Conservation (phyloP, 805 yeast species). For the Kluyveromyces nonfermentans region DNA sequence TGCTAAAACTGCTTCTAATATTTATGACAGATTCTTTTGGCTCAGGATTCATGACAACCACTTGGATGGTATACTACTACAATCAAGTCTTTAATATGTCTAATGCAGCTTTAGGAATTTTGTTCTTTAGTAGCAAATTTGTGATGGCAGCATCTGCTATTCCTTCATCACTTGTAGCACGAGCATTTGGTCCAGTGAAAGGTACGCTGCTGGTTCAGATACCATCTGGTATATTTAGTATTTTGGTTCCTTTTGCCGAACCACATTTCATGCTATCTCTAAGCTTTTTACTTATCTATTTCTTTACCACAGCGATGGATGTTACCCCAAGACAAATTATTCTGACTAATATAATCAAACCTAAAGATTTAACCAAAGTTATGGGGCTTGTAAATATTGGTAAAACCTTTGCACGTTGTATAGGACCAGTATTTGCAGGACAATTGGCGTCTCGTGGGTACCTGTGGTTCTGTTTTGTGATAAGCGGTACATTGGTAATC, state of each 20-base stretch:
- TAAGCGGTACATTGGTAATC: conserved; percentile 42
- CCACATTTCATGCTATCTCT: conserved; percentile 36
- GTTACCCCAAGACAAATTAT: conserved; percentile 85
- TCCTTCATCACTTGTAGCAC: conserved; percentile 66
- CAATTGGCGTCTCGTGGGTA: conserved; percentile 44
- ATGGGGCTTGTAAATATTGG: conserved; percentile 83
- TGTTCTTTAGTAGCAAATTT: conserved; percentile 57
- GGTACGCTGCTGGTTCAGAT: conserved; percentile 68
- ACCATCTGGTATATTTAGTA: conserved; percentile 64
- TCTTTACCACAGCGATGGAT: conserved; percentile 70
- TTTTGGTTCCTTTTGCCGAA: conserved; percentile 41
- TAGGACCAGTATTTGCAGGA: conserved; percentile 80
- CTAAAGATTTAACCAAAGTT: conserved; percentile 58
- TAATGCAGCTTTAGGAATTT: conserved; percentile 51
- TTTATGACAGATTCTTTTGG: conserved; percentile 86
- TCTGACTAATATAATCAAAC: conserved; percentile 55
- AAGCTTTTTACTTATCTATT: conserved; percentile 42
- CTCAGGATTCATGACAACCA: conserved; percentile 76
- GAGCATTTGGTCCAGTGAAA: conserved; percentile 63
- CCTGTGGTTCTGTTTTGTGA: conserved; percentile 42
- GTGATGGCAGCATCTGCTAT: conserved; percentile 60
- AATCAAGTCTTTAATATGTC: conserved; percentile 43
- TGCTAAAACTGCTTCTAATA: conserved; percentile 42
- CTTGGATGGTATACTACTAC: conserved; percentile 84
- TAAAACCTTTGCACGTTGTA: conserved; percentile 73